Evolutionary conservation across 106 monocot genomes (phyloP).

Genomic region (Dioscorea alata): DNA sequence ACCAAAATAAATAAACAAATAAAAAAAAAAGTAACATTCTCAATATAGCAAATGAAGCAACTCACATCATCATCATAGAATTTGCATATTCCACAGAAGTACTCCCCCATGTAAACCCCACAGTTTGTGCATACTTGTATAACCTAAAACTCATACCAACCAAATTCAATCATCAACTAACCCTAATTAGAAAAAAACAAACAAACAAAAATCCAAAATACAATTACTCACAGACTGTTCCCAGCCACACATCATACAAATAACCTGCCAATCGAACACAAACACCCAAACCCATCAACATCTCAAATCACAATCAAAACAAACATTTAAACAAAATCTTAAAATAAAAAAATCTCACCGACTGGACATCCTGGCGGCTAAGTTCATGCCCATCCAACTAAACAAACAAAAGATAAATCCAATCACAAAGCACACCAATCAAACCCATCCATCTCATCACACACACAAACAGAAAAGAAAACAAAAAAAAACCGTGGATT

Average conservation of each 20-base stretch:
- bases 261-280: conserved; percentile 39
- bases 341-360: conserved; percentile 15
- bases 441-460: not conserved
- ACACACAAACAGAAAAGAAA: not conserved
- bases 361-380: conserved; percentile 36
- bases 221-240: conserved; percentile 54
- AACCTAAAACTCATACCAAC: conserved; percentile 20
- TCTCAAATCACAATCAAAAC: not conserved
- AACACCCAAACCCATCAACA: not conserved
- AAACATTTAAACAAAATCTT: not conserved
- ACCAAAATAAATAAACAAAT: not conserved
- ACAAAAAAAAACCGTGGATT: conserved; percentile 32
- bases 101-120: conserved; percentile 93
- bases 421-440: no score
- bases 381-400: conserved; percentile 51
- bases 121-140: conserved; percentile 69
- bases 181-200: not conserved
- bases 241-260: conserved; percentile 71
- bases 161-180: conserved; percentile 1
- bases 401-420: not conserved
- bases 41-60: not conserved
- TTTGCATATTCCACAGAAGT: conserved; percentile 75
- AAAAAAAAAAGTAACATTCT: not conserved
- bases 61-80: conserved; percentile 86
- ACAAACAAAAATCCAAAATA: not conserved